Percentiles rank a stretch among this genome's conserved stretches.
Conservation (phyloP, 176 grass and related monocot species). For the Avena insularis region DNA sequence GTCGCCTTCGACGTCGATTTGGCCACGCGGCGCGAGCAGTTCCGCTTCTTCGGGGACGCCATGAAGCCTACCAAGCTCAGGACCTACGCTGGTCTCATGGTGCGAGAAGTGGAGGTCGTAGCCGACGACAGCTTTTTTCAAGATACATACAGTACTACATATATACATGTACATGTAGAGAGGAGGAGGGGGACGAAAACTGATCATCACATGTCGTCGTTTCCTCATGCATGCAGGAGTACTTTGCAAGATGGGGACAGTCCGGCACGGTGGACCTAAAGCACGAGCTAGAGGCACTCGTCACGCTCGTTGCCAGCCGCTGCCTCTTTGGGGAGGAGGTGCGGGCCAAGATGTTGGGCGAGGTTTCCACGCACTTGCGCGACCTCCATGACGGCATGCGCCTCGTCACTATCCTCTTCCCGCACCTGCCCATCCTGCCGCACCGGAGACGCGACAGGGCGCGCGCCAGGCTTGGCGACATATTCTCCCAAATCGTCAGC, state of each 20-base stretch:
- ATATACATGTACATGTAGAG: no score
- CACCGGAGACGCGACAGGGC: slow-evolving; percentile 54
- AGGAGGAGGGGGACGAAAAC: no score
- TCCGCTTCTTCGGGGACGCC: slow-evolving; percentile 62
- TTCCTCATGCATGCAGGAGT: slow-evolving; percentile 20
- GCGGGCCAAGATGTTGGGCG: slow-evolving; percentile 53
- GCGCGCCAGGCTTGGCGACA: slow-evolving; percentile 51
- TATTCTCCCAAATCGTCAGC: slow-evolving; percentile 61
- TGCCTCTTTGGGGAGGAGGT: slow-evolving; percentile 67
- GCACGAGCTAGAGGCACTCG: slow-evolving; percentile 53
- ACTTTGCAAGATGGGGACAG: slow-evolving; percentile 65
- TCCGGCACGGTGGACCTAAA: slow-evolving; percentile 59
- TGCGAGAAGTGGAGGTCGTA: slow-evolving; percentile 50
- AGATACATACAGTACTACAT: background rate
- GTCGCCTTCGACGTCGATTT: slow-evolving; percentile 59
- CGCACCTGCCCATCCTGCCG: slow-evolving; percentile 54
- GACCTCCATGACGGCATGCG: slow-evolving; percentile 59
- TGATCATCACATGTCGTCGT: no score
- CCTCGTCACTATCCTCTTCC: slow-evolving; percentile 53
- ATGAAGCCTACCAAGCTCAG: slow-evolving; percentile 56
- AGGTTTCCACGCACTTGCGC: slow-evolving; percentile 48
- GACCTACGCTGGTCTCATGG: slow-evolving; percentile 56
- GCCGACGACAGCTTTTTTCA: no score
- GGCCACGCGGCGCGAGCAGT: slow-evolving; percentile 53
- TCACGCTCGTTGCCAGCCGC: slow-evolving; percentile 50